Percentiles rank a stretch among this genome's conserved stretches.
phyloP scores from a whole-genome alignment of 179 eudicot genomes.

The Carnegiea gigantea region DNA sequence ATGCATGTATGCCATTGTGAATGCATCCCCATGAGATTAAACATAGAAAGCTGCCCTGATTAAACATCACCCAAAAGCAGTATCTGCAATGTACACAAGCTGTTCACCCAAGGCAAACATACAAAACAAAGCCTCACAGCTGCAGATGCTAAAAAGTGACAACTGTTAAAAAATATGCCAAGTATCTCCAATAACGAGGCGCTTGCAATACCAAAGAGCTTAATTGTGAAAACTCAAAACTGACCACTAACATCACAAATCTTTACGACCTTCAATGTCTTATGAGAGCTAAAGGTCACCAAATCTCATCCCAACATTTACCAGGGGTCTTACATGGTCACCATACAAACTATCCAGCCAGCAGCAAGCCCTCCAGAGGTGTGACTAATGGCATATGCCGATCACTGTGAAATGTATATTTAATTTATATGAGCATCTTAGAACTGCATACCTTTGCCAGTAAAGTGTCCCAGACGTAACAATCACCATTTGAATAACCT shows the following conservation, averaged over 20 bases:
- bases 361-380: too few species aligned
- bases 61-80: too few species aligned
- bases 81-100: not conserved
- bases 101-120: not conserved
- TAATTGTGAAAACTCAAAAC: not conserved
- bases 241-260: not conserved
- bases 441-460: slow-evolving; percentile 62
- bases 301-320: not conserved
- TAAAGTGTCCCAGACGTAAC: slow-evolving; percentile 94
- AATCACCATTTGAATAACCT: slow-evolving; percentile 74
- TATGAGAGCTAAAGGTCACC: not conserved
- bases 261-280: slow-evolving; percentile 1
- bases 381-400: too few species aligned
- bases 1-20: too few species aligned
- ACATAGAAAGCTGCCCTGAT: too few species aligned
- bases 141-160: not conserved
- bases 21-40: not conserved
- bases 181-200: too few species aligned
- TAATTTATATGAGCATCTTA: not conserved
- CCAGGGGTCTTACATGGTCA: not conserved
- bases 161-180: not conserved
- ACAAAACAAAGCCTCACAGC: not conserved
- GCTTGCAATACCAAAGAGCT: too few species aligned
- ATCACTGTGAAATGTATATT: not conserved
- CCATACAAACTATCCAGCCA: not conserved